phyloP scores from a whole-genome alignment of 2,329 filamentous ascomycete genomes.

The Colletotrichum sp. region DNA sequence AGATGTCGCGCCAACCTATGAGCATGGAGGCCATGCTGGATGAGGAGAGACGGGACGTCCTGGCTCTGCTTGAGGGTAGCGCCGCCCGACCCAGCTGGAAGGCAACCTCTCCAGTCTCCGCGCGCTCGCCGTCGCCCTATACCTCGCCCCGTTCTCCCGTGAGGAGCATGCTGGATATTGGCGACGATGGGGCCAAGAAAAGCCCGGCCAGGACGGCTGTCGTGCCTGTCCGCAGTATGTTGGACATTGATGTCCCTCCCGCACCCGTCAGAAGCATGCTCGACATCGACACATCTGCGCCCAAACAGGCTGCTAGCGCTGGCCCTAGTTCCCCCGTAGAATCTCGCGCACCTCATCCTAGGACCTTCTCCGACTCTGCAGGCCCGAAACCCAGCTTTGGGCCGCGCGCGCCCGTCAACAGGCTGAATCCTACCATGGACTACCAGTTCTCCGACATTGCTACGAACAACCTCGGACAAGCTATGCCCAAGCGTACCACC shows the following conservation, averaged over 20 bases:
- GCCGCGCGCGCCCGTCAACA: slow-evolving; percentile 28
- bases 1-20: slow-evolving; percentile 56
- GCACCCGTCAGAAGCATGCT: slow-evolving; percentile 57
- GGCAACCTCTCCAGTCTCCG: slow-evolving; percentile 34
- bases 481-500: slow-evolving; percentile 55
- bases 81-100: slow-evolving; percentile 27
- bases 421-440: slow-evolving; percentile 40
- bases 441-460: slow-evolving; percentile 68
- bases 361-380: slow-evolving; percentile 60
- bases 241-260: slow-evolving; percentile 57
- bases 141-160: slow-evolving; percentile 67
- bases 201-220: slow-evolving; percentile 40
- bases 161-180: slow-evolving; percentile 69
- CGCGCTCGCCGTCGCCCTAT: slow-evolving; percentile 58
- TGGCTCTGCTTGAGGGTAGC: slow-evolving; percentile 68
- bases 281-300: slow-evolving; percentile 44
- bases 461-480: slow-evolving; percentile 53
- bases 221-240: slow-evolving; percentile 68
- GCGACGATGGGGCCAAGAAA: slow-evolving; percentile 43
- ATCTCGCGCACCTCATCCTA: slow-evolving; percentile 40
- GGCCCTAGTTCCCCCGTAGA: slow-evolving; percentile 52
- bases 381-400: slow-evolving; percentile 50
- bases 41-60: slow-evolving; percentile 76
- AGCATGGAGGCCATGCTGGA: slow-evolving; percentile 79
- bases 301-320: slow-evolving; percentile 39